Evolutionary conservation across 83 land plant species (phyloP).

Genomic region (Isoetes engelmannii): DNA sequence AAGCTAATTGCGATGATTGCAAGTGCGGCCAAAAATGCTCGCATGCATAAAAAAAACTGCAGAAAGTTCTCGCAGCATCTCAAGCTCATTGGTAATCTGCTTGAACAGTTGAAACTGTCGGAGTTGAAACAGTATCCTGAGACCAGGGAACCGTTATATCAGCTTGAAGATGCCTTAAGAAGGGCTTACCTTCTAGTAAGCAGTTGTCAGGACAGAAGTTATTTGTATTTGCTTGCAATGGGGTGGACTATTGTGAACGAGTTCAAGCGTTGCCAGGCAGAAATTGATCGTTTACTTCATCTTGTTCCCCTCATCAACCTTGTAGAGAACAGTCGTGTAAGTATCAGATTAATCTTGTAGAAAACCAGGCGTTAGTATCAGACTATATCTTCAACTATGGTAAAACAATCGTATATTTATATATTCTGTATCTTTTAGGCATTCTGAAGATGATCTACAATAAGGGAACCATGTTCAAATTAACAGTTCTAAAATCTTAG

Average conservation of each 20-base stretch:
- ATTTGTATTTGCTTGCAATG: slow-evolving; percentile 82
- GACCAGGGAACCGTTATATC: slow-evolving; percentile 75
- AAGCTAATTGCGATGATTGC: slow-evolving; percentile 60
- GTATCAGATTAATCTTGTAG: neutral
- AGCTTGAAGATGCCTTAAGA: slow-evolving; percentile 79
- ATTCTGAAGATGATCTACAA: too few species aligned
- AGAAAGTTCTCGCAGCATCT: slow-evolving; percentile 77
- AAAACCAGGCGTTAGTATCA: too few species aligned
- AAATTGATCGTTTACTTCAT: slow-evolving; percentile 68
- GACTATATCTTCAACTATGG: too few species aligned
- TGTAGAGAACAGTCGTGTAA: slow-evolving; percentile 68
- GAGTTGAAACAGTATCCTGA: slow-evolving; percentile 76
- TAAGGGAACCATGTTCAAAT: too few species aligned
- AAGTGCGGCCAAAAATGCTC: slow-evolving; percentile 66
- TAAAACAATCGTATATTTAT: too few species aligned
- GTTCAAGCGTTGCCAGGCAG: slow-evolving; percentile 67
- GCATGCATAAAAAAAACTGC: slow-evolving; percentile 93
- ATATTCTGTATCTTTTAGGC: too few species aligned
- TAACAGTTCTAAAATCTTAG: too few species aligned
- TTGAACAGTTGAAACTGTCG: slow-evolving; percentile 83
- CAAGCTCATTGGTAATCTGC: slow-evolving; percentile 74
- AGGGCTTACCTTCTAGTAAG: slow-evolving; percentile 61
- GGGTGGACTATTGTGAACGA: slow-evolving; percentile 88
- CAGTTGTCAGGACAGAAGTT: slow-evolving; percentile 80
- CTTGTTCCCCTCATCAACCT: slow-evolving; percentile 82